Evolutionary conservation across 371 early-diverging fungal genomes (phyloP).

Genomic region (Quaeritorhiza haematococci): DNA sequence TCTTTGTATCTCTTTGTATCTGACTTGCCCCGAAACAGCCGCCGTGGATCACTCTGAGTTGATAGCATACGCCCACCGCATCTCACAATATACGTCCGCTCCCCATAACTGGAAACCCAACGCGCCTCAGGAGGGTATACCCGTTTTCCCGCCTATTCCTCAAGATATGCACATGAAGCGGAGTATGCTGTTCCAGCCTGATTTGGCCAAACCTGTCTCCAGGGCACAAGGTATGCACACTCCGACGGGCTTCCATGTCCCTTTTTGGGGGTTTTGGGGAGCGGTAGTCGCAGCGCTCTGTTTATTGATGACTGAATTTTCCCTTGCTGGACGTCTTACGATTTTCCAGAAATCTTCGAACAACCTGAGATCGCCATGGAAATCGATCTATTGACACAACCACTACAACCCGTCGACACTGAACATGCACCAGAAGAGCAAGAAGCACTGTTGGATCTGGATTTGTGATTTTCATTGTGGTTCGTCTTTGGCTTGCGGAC

Average conservation of each 20-base stretch:
- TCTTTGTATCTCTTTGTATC: neutral
- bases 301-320: no score
- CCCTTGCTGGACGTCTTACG: neutral
- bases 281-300: no score
- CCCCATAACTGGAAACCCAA: neutral
- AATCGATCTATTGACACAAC: neutral
- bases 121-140: neutral
- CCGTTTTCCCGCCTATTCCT: conserved; percentile 14
- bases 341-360: neutral
- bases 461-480: no score
- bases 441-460: neutral
- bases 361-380: neutral
- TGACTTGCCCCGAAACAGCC: no score
- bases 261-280: no score
- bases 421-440: neutral
- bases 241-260: no score
- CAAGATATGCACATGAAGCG: conserved; percentile 19
- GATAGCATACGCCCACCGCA: conserved; percentile 9
- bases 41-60: conserved; percentile 4
- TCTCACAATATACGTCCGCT: conserved; percentile 5
- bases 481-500: no score
- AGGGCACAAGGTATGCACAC: neutral
- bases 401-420: neutral
- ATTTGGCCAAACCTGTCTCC: neutral
- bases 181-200: conserved; percentile 6